These are phyloP conservation scores for Didymellaceae sp. DNA, from an alignment of 2,329 filamentous ascomycete species.

Conservation along the genomic window DNA sequence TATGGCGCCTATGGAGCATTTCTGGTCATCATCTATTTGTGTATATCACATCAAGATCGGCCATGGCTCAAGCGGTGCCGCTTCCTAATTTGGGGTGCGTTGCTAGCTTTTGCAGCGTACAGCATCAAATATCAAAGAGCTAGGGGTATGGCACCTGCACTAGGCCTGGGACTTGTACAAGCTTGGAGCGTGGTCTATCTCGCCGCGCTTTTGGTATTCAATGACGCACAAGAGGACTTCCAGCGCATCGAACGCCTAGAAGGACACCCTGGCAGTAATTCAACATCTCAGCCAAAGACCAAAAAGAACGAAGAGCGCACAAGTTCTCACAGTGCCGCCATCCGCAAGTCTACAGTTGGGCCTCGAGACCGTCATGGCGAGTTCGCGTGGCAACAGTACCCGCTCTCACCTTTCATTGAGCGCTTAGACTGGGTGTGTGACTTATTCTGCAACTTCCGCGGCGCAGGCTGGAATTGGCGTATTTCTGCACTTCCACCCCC, in stretches of 20 bases:
- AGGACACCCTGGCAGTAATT: constrained; percentile 27
- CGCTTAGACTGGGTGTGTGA: constrained; percentile 66
- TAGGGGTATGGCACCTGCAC: constrained; percentile 59
- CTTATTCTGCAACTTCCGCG: constrained; percentile 64
- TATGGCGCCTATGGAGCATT: constrained; percentile 49
- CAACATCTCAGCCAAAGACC: constrained; percentile 1
- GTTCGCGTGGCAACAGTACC: constrained; percentile 63
- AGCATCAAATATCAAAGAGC: constrained; percentile 55
- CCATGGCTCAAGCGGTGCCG: constrained; percentile 51
- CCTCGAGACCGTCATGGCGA: constrained; percentile 41
- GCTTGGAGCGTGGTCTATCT: constrained; percentile 63
- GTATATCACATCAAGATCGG: constrained; percentile 56
- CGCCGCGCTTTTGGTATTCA: constrained; percentile 59
- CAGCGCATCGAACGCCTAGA: constrained; percentile 59
- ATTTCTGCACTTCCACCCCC: constrained; percentile 56
- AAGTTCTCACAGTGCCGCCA: neutral
- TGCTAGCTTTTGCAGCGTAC: constrained; percentile 53
- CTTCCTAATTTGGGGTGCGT: constrained; percentile 54
- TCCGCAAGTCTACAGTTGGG: constrained; percentile 21
- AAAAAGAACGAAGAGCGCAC: neutral
- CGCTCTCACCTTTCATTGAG: constrained; percentile 54
- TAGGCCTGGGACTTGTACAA: constrained; percentile 61
- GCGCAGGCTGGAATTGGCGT: constrained; percentile 67
- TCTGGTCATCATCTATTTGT: constrained; percentile 57
- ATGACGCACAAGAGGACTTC: constrained; percentile 63